Conservation (phyloP, 2,329 filamentous ascomycete species). For the Hypoxylon sp. region DNA sequence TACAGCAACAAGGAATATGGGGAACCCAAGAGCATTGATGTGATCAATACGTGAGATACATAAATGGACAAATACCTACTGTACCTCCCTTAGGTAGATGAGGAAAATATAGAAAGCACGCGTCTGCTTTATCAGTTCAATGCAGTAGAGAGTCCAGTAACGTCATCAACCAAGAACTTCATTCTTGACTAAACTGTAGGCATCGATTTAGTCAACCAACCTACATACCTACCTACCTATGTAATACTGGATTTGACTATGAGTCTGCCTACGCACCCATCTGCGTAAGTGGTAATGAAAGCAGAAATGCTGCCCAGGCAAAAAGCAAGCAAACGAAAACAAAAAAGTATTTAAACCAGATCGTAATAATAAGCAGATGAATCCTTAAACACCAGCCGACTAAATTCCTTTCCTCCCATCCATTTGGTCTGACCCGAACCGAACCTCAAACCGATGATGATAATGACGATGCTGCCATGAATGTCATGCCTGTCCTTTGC, state of each 20-base stretch:
- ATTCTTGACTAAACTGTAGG: not conserved
- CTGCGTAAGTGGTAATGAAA: not conserved
- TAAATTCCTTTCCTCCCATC: conserved; percentile 10
- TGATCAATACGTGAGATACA: not conserved
- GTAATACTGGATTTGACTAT: too few relatives aligned
- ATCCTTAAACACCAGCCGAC: conserved; percentile 25
- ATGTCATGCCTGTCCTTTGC: conserved; percentile 35
- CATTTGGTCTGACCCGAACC: conserved; percentile 15
- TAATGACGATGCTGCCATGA: conserved; percentile 28
- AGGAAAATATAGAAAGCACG: not conserved
- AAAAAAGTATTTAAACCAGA: not conserved
- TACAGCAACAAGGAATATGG: not conserved
- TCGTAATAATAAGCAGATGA: conserved; percentile 5
- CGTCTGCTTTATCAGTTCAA: not conserved
- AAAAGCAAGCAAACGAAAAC: conserved; percentile 10
- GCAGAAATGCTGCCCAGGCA: not conserved
- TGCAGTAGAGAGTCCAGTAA: not conserved
- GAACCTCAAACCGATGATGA: conserved; percentile 24
- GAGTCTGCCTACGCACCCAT: not conserved
- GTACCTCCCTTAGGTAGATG: not conserved
- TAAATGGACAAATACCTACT: not conserved
- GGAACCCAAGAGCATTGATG: not conserved
- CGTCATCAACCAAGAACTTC: not conserved
- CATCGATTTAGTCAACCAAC: conserved; percentile 1
- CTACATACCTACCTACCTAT: not conserved